phyloP scores from a whole-genome alignment of 1,284 basidiomycete genomes.

The Pulchroboletus neoregius region DNA sequence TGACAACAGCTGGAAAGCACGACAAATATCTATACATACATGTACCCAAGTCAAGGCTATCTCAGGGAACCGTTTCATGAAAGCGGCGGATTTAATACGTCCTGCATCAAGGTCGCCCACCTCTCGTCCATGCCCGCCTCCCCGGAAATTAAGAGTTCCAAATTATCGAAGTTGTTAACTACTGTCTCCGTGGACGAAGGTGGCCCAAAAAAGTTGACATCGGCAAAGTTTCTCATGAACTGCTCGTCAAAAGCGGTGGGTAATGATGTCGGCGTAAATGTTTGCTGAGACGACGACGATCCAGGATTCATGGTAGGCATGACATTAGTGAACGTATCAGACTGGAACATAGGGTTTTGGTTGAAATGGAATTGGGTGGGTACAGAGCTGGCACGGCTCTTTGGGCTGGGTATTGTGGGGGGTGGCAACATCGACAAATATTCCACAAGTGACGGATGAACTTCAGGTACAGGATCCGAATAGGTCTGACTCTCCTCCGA shows the following conservation, averaged over 20 bases:
- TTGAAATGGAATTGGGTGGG: constrained; percentile 16
- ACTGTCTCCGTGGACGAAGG: constrained; percentile 2
- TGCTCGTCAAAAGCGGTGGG: constrained; percentile 20
- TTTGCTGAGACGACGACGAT: constrained; percentile 11
- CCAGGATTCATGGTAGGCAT: constrained; percentile 10
- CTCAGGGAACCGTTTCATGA: constrained; percentile 6
- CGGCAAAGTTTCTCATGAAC: constrained; percentile 17
- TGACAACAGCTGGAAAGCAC: background rate
- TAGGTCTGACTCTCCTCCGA: constrained; percentile 28
- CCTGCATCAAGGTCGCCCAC: constrained; percentile 54
- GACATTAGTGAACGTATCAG: constrained; percentile 2
- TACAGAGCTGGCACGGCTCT: constrained; percentile 1
- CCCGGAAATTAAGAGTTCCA: constrained; percentile 46
- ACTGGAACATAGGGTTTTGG: constrained; percentile 14
- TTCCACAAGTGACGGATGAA: constrained; percentile 55
- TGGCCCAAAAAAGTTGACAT: constrained; percentile 16
- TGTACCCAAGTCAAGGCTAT: background rate
- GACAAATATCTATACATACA: background rate
- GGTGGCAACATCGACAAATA: constrained; percentile 41
- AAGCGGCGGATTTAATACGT: constrained; percentile 37
- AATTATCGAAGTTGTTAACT: constrained; percentile 20
- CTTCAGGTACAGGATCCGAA: constrained; percentile 40
- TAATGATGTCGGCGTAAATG: constrained; percentile 8
- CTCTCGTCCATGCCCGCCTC: constrained; percentile 54
- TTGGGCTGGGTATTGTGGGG: constrained; percentile 20